Evolutionary conservation across 345 rosid species (phyloP).

Genomic region (Trapa incisa): DNA sequence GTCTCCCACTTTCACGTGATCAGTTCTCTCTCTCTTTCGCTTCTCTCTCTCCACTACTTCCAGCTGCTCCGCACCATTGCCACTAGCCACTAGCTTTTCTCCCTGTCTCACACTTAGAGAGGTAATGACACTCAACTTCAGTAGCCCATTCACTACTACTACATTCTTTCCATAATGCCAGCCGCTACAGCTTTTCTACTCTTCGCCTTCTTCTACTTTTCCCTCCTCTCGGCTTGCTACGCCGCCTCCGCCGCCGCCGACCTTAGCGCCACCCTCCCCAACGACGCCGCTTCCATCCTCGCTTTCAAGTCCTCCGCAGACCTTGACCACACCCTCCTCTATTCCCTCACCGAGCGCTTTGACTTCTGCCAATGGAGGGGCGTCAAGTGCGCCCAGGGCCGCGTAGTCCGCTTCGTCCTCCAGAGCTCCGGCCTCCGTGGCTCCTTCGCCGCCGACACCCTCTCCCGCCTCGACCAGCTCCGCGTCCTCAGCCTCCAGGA

Average conservation of each 20-base stretch:
- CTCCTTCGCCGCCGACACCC: conserved; percentile 37
- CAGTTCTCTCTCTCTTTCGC: neutral
- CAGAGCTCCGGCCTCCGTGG: conserved; percentile 55
- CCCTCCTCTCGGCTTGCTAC: conserved; percentile 4
- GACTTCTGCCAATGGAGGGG: conserved; percentile 97
- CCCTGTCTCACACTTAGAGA: neutral
- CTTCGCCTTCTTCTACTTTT: conserved; percentile 13
- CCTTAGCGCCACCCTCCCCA: conserved; percentile 34
- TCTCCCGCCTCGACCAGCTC: conserved; percentile 85
- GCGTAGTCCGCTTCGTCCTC: conserved; percentile 59
- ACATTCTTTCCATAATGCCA: neutral
- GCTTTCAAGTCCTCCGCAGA: conserved; percentile 83
- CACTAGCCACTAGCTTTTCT: neutral
- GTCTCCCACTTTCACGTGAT: neutral
- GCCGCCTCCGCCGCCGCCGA: conserved; percentile 20
- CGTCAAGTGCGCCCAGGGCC: conserved; percentile 67
- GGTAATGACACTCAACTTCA: neutral
- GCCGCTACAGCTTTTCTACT: neutral
- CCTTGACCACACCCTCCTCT: conserved; percentile 58
- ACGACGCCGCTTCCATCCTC: conserved; percentile 66
- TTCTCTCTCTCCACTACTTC: neutral
- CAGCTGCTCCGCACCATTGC: neutral
- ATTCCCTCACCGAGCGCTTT: conserved; percentile 62
- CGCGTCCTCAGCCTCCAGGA: conserved; percentile 63
- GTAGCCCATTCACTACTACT: neutral